Percentiles rank a stretch among this genome's conserved stretches.
Conservation (phyloP, 164 flowering plant species). For the Chimonanthus praecox region DNA sequence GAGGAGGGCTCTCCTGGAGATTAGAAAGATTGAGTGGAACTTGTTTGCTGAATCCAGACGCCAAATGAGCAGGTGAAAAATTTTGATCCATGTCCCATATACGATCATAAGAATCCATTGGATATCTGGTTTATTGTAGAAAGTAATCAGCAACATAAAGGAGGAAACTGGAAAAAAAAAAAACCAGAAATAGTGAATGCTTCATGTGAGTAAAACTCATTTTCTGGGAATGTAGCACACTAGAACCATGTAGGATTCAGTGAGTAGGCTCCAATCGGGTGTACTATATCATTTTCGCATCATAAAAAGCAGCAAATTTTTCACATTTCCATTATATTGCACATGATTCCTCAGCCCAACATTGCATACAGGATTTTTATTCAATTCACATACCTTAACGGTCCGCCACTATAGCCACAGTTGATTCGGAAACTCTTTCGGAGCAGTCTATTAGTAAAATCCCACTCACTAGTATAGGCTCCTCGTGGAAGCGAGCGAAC, state of each 20-base stretch:
- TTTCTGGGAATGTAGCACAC: too few relatives aligned
- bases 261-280: too few relatives aligned
- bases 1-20: conserved; percentile 55
- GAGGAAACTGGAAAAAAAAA: not conserved
- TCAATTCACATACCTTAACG: conserved; percentile 35
- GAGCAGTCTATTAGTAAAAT: conserved; percentile 33
- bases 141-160: not conserved
- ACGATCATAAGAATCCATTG: conserved; percentile 72
- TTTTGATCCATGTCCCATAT: conserved; percentile 70
- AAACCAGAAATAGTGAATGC: not conserved
- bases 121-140: conserved; percentile 46
- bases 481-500: conserved; percentile 65
- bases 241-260: too few relatives aligned
- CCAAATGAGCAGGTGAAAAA: conserved; percentile 52
- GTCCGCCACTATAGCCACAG: conserved; percentile 57
- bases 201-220: too few relatives aligned
- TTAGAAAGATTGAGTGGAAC: conserved; percentile 29
- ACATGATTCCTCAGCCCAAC: too few relatives aligned
- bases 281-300: too few relatives aligned
- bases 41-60: conserved; percentile 39
- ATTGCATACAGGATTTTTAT: too few relatives aligned
- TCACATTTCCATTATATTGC: too few relatives aligned
- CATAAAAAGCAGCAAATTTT: too few relatives aligned
- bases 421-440: conserved; percentile 57
- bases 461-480: conserved; percentile 49